These are phyloP conservation scores for Isabelozyma gotoi DNA, from an alignment of 805 yeast genomes.

Conservation along the genomic window DNA sequence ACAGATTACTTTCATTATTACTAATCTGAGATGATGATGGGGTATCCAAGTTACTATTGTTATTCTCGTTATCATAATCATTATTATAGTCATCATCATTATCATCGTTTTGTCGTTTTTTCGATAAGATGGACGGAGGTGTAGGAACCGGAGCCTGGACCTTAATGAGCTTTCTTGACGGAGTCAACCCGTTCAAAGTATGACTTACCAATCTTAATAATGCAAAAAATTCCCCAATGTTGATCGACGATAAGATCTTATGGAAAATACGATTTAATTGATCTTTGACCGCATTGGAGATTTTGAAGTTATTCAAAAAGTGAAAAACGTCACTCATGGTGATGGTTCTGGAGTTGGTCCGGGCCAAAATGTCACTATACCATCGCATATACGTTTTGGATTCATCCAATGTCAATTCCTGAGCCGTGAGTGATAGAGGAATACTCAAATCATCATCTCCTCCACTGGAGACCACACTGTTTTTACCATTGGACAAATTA, in stretches of 20 bases:
- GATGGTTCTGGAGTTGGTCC: slow-evolving; percentile 67
- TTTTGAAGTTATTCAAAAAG: slow-evolving; percentile 75
- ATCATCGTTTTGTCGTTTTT: slow-evolving; percentile 53
- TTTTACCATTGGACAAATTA: background rate
- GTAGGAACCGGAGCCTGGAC: slow-evolving; percentile 65
- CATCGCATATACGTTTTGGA: slow-evolving; percentile 85
- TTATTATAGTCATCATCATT: slow-evolving; percentile 24
- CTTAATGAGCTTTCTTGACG: slow-evolving; percentile 53
- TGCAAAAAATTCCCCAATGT: slow-evolving; percentile 90
- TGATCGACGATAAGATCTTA: slow-evolving; percentile 56
- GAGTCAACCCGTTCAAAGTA: slow-evolving; percentile 53
- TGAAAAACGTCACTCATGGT: slow-evolving; percentile 73
- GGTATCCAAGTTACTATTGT: background rate
- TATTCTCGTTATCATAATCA: slow-evolving; percentile 17
- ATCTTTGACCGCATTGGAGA: slow-evolving; percentile 51
- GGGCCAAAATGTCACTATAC: slow-evolving; percentile 81
- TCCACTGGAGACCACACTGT: too few relatives aligned
- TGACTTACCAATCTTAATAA: slow-evolving; percentile 78
- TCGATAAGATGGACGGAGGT: slow-evolving; percentile 75
- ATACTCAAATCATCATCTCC: slow-evolving; percentile 39
- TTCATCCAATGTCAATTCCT: slow-evolving; percentile 75
- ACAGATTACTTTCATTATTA: background rate
- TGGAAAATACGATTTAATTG: slow-evolving; percentile 52
- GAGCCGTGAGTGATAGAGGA: slow-evolving; percentile 64
- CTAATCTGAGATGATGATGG: slow-evolving; percentile 1